phyloP scores from a whole-genome alignment of 1,284 basidiomycete species.

The Austroboletus niveus region DNA sequence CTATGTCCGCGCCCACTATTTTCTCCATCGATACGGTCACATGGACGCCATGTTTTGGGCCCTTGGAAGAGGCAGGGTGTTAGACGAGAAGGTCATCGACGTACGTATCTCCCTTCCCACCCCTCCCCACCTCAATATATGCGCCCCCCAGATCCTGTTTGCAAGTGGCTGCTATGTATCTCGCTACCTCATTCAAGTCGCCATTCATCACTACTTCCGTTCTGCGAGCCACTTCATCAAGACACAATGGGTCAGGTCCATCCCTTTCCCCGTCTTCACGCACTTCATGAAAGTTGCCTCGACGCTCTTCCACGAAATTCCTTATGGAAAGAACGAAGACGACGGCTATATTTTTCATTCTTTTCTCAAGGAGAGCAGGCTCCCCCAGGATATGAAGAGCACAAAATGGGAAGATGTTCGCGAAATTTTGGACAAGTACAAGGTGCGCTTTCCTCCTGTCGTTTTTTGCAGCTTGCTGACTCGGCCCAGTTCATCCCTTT shows the following conservation, averaged over 20 bases:
- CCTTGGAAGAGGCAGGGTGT: slow-evolving; percentile 60
- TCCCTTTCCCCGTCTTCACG: slow-evolving; percentile 56
- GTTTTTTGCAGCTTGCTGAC: slow-evolving; percentile 16
- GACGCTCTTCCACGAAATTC: slow-evolving; percentile 59
- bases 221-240: slow-evolving; percentile 70
- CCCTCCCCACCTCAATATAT: slow-evolving; percentile 19
- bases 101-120: slow-evolving; percentile 41
- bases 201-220: slow-evolving; percentile 73
- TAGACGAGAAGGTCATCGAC: slow-evolving; percentile 65
- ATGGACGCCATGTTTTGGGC: slow-evolving; percentile 70
- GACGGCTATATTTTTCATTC: slow-evolving; percentile 62
- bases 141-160: slow-evolving; percentile 55
- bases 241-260: slow-evolving; percentile 63
- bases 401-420: slow-evolving; percentile 61
- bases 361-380: slow-evolving; percentile 66
- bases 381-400: slow-evolving; percentile 50
- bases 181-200: slow-evolving; percentile 71
- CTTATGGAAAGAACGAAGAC: slow-evolving; percentile 66
- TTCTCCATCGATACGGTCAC: slow-evolving; percentile 65
- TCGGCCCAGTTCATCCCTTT: slow-evolving; percentile 68
- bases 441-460: slow-evolving; percentile 41
- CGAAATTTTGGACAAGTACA: slow-evolving; percentile 66
- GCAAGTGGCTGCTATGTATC: slow-evolving; percentile 72
- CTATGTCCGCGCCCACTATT: slow-evolving; percentile 72
- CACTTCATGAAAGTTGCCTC: slow-evolving; percentile 61